phyloP scores from a whole-genome alignment of 495 filamentous ascomycete genomes.

The Durotheca rogersii region DNA sequence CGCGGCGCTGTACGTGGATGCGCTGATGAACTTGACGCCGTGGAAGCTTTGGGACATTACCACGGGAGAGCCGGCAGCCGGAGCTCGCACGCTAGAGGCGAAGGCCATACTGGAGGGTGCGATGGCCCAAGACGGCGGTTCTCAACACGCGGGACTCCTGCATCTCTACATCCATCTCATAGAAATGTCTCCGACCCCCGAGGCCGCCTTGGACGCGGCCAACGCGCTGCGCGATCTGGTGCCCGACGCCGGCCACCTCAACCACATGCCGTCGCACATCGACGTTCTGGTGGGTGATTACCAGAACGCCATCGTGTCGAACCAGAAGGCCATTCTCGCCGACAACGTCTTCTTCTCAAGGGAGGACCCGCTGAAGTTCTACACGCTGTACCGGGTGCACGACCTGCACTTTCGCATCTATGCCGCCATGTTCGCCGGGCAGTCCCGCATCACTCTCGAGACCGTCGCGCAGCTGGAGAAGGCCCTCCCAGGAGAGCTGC shows the following conservation, averaged over 20 bases:
- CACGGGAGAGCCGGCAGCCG: slow-evolving; percentile 56
- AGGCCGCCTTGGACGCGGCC: slow-evolving; percentile 55
- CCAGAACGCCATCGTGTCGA: slow-evolving; percentile 58
- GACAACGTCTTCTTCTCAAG: slow-evolving; percentile 60
- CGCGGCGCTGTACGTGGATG: slow-evolving; percentile 61
- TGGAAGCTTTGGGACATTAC: slow-evolving; percentile 66
- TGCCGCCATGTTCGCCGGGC: slow-evolving; percentile 68
- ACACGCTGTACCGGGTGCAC: slow-evolving; percentile 66
- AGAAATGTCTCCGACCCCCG: slow-evolving; percentile 68
- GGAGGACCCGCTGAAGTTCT: slow-evolving; percentile 60
- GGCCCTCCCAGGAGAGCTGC: slow-evolving; percentile 58
- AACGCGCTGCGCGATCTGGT: slow-evolving; percentile 62
- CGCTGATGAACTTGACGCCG: slow-evolving; percentile 68
- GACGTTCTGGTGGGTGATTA: slow-evolving; percentile 70
- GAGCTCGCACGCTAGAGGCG: slow-evolving; percentile 58
- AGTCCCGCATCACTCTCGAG: slow-evolving; percentile 56
- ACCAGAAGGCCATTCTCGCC: slow-evolving; percentile 61
- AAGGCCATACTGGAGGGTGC: slow-evolving; percentile 56
- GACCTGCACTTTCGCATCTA: slow-evolving; percentile 69
- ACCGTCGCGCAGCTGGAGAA: slow-evolving; percentile 53
- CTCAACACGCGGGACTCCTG: slow-evolving; percentile 60
- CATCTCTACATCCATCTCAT: slow-evolving; percentile 74
- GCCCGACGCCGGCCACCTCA: slow-evolving; percentile 68
- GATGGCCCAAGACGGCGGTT: slow-evolving; percentile 45
- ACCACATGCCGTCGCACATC: slow-evolving; percentile 71